Percentiles rank a stretch among this genome's conserved stretches.
Conservation (phyloP, 2,329 filamentous ascomycete genomes). For the Cryphonectria japonica region DNA sequence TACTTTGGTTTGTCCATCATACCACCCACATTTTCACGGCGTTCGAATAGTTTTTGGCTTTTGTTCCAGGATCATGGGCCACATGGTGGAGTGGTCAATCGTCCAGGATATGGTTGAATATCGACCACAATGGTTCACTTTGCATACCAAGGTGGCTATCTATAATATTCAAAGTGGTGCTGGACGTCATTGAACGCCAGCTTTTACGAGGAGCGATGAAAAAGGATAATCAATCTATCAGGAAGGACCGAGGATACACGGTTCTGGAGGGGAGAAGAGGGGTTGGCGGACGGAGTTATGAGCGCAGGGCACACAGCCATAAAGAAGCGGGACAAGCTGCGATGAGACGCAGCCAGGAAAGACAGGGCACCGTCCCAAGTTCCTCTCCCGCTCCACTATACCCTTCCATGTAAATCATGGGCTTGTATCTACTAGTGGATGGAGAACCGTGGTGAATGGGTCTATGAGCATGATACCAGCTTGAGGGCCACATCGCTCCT, state of each 20-base stretch:
- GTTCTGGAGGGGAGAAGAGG: background rate
- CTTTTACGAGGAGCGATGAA: background rate
- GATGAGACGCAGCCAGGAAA: background rate
- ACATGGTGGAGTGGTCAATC: background rate
- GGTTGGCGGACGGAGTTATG: background rate
- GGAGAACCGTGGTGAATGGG: background rate
- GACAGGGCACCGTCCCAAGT: too few relatives aligned
- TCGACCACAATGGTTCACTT: background rate
- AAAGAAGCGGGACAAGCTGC: background rate
- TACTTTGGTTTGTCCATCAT: background rate
- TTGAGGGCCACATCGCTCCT: background rate
- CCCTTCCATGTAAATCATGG: background rate
- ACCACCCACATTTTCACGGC: conserved; percentile 11
- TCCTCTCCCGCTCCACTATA: background rate
- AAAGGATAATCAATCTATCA: background rate
- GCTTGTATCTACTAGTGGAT: background rate
- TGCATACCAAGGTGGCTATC: background rate
- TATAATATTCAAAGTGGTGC: conserved; percentile 3
- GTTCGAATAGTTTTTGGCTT: conserved; percentile 3
- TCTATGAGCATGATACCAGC: background rate
- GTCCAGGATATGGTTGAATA: background rate
- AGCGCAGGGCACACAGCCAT: background rate
- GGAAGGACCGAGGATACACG: background rate
- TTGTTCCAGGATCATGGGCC: conserved; percentile 3
- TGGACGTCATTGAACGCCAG: background rate